Evolutionary conservation across 1,139 yeast genomes (phyloP).

Genomic region (Debaryomyces psychrophilus): DNA sequence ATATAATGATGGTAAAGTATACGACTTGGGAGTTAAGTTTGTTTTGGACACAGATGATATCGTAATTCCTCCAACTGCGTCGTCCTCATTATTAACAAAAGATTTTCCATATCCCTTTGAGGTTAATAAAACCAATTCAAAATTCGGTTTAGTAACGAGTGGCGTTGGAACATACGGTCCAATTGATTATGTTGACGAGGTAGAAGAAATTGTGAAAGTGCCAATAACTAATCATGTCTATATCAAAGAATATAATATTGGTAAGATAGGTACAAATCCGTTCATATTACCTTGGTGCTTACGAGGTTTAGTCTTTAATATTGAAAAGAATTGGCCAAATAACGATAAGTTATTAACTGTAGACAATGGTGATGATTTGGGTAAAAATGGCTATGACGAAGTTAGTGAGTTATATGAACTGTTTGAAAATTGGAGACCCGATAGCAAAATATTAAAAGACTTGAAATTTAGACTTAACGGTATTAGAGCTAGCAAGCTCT

Average conservation of each 20-base stretch:
- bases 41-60: slow-evolving; percentile 74
- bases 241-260: slow-evolving; percentile 62
- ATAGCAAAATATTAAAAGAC: slow-evolving; percentile 75
- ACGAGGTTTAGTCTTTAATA: slow-evolving; percentile 71
- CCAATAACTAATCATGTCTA: slow-evolving; percentile 53
- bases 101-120: slow-evolving; percentile 13
- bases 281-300: slow-evolving; percentile 91
- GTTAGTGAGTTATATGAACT: slow-evolving; percentile 63
- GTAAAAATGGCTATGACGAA: slow-evolving; percentile 51
- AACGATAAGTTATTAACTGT: slow-evolving; percentile 31
- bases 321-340: slow-evolving; percentile 59
- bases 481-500: slow-evolving; percentile 50
- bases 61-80: slow-evolving; percentile 35
- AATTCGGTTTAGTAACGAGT: slow-evolving; percentile 21
- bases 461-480: slow-evolving; percentile 85
- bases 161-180: slow-evolving; percentile 27
- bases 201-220: slow-evolving; percentile 21
- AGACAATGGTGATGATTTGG: slow-evolving; percentile 29
- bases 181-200: slow-evolving; percentile 9
- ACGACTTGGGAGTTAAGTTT: slow-evolving; percentile 75
- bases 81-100: slow-evolving; percentile 12
- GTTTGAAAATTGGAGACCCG: slow-evolving; percentile 87
- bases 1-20: slow-evolving; percentile 83
- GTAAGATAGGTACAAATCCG: slow-evolving; percentile 72
- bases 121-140: slow-evolving; percentile 9